Base-by-base conservation (phyloP, 352 stramenopile genomes). In the Pythium apleroticum region DNA sequence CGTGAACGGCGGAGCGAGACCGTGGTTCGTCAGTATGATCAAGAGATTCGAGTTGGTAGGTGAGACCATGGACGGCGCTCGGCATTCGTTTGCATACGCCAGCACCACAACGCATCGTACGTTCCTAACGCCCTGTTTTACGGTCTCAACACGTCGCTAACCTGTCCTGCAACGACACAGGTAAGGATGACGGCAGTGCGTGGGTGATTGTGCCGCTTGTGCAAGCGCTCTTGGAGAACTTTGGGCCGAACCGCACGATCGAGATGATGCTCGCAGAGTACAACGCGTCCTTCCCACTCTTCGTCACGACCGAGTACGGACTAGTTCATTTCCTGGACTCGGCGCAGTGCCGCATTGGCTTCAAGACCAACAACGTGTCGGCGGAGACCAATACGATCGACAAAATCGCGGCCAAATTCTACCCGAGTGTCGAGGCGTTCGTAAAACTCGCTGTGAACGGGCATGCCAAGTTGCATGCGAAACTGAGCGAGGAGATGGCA, bases 111-210 rank as follows among this genome's bases (percentile, higher is more conserved):
- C 31, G 1, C 45, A 41, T 0, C 72, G 72, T 74, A 61, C 22
- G 68, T 69, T 9, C n/a, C 8, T 31, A 20, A 15, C n/a, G 27
- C 35, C 20, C 24, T n/a, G 15, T 14, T 20, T 35, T 55, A 14
- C 24, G 11, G 15, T 22, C n/a, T 55, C 48, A 17, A 0, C 1
- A 0, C 20, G 14, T 55, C 17, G 25, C 37, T 50, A n/a, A n/a
- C n/a, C 14, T 22, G 49, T 50, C 11, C 20, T 50, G 35, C 33
- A 19, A 28, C n/a, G 25, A 45, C 6, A 56, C 33, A 78, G 72
- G 58, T 20, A 76, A 66, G 39, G 63, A 79, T 24, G 72, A 79
- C 14, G 69, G 69, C 2, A 77, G 69, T 24, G 66, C 69, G n/a
- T 79, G 69, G 72, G 66, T 75, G 0, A 41, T 68, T 5, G 39